A percentile compares a stretch with the other conserved stretches of the same genome.
phyloP scores from a whole-genome alignment of 169 alveolate genomes.

The Condylostoma magnum region DNA sequence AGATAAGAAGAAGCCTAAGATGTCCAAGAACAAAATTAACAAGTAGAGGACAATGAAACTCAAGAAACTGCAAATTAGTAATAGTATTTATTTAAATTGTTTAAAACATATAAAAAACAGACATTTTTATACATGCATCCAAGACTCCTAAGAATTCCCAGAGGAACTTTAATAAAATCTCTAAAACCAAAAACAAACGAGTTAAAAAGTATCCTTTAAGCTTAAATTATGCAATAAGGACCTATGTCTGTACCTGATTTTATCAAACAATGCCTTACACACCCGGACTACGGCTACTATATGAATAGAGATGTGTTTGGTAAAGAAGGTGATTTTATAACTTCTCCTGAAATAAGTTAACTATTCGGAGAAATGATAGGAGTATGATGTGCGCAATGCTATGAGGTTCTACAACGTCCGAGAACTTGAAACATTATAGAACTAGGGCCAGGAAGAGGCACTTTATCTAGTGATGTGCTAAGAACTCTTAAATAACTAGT shows the following conservation, averaged over 20 bases:
- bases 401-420: background rate
- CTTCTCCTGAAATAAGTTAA: slow-evolving; percentile 74
- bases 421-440: slow-evolving; percentile 44
- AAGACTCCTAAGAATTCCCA: too few relatives aligned
- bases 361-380: slow-evolving; percentile 65
- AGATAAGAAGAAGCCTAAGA: too few relatives aligned
- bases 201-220: background rate
- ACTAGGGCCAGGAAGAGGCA: slow-evolving; percentile 79
- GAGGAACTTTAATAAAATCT: slow-evolving; percentile 21
- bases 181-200: background rate
- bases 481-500: slow-evolving; percentile 44
- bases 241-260: slow-evolving; percentile 20
- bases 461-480: slow-evolving; percentile 61
- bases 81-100: too few relatives aligned
- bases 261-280: slow-evolving; percentile 13
- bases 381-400: background rate
- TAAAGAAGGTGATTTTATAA: slow-evolving; percentile 73
- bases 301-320: slow-evolving; percentile 63
- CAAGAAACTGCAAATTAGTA: too few relatives aligned
- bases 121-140: too few relatives aligned
- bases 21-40: too few relatives aligned
- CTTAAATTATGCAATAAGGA: slow-evolving; percentile 6
- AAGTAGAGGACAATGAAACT: too few relatives aligned
- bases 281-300: slow-evolving; percentile 58
- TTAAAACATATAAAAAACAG: too few relatives aligned